A percentile compares a stretch with the other conserved stretches of the same genome.
These are phyloP conservation scores for Lanzia echinophila DNA, from an alignment of 2,329 filamentous ascomycete genomes.

Conservation along the genomic window DNA sequence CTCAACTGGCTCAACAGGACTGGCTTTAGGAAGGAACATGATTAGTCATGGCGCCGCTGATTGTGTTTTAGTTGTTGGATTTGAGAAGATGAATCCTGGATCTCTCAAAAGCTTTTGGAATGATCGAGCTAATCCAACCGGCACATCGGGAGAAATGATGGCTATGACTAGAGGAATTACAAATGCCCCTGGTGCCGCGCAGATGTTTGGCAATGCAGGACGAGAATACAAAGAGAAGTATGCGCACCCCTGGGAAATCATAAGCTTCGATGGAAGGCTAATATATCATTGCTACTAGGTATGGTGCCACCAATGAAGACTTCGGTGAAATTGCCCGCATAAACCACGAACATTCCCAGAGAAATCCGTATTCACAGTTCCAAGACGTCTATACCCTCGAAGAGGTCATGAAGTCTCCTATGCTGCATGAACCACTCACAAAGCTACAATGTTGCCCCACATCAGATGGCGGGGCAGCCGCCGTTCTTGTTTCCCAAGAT, in stretches of 20 bases:
- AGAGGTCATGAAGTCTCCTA: slow-evolving; percentile 67
- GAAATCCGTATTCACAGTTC: slow-evolving; percentile 98
- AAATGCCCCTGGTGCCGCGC: slow-evolving; percentile 77
- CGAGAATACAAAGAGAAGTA: slow-evolving; percentile 91
- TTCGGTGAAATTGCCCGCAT: slow-evolving; percentile 92
- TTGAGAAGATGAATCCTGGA: slow-evolving; percentile 98
- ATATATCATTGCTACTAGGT: background rate
- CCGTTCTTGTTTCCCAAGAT: slow-evolving; percentile 78
- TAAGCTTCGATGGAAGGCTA: background rate
- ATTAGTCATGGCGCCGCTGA: slow-evolving; percentile 76
- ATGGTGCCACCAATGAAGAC: slow-evolving; percentile 71
- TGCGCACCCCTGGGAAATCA: slow-evolving; percentile 22
- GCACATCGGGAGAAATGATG: slow-evolving; percentile 72
- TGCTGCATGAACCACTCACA: slow-evolving; percentile 80
- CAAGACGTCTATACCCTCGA: slow-evolving; percentile 83
- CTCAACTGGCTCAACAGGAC: slow-evolving; percentile 86
- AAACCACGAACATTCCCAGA: slow-evolving; percentile 85
- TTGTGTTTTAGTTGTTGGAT: slow-evolving; percentile 86
- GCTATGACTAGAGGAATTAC: slow-evolving; percentile 71
- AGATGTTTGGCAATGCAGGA: slow-evolving; percentile 94
- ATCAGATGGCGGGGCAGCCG: slow-evolving; percentile 84
- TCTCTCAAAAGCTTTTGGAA: slow-evolving; percentile 77
- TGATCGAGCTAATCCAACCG: slow-evolving; percentile 74
- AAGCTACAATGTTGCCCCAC: slow-evolving; percentile 99
- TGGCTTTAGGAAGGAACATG: slow-evolving; percentile 76